phyloP scores from a whole-genome alignment of 306 rosid genomes.

The Cyclanthera cordifolia region DNA sequence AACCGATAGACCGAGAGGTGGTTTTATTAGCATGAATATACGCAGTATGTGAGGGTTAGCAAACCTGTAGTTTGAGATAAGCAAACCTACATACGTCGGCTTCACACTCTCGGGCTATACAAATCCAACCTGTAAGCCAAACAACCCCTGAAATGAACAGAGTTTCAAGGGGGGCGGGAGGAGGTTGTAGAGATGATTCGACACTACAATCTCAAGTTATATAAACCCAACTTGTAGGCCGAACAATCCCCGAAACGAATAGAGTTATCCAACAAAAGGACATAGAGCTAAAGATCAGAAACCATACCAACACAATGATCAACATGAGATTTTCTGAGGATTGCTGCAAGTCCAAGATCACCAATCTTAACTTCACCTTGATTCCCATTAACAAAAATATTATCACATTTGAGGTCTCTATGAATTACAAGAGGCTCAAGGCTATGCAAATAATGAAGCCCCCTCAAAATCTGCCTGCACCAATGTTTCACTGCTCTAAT shows the following conservation, averaged over 20 bases:
- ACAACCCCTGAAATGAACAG: conserved; percentile 7
- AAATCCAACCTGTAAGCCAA: neutral
- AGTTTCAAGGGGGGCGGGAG: neutral
- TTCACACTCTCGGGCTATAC: neutral
- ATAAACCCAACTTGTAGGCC: neutral
- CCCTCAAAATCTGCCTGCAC: conserved; percentile 91
- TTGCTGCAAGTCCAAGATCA: conserved; percentile 96
- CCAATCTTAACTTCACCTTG: conserved; percentile 98
- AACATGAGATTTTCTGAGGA: conserved; percentile 77
- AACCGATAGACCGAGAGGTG: neutral
- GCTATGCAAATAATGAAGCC: conserved; percentile 85
- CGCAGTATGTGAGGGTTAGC: neutral
- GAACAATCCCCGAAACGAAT: neutral
- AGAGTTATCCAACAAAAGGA: neutral
- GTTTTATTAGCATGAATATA: neutral
- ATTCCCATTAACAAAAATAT: conserved; percentile 84
- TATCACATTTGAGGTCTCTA: conserved; percentile 97
- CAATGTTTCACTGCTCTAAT: conserved; percentile 88
- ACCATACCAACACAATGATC: conserved; percentile 84
- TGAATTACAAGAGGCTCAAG: conserved; percentile 93
- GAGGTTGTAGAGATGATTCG: neutral
- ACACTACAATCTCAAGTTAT: neutral
- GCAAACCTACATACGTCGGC: neutral
- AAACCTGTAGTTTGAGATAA: neutral
- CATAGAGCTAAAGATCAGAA: neutral